Percentiles rank a stretch among this genome's conserved stretches.
These are phyloP conservation scores for Colletotrichum sp. DNA, from an alignment of 2,329 filamentous ascomycete species.

Conservation along the genomic window DNA sequence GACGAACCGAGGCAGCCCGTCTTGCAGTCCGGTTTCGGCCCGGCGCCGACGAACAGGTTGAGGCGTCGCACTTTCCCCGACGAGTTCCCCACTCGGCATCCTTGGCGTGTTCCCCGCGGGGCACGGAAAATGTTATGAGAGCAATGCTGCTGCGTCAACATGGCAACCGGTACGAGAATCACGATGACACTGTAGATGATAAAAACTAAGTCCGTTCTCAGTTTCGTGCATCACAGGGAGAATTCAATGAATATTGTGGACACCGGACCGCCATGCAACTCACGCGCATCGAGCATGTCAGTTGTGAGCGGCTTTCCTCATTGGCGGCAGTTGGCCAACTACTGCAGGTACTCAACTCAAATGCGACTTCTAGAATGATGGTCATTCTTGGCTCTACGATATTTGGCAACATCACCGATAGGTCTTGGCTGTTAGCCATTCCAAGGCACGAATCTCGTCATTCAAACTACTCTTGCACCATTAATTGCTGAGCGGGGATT, in stretches of 20 bases:
- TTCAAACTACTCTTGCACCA: not conserved
- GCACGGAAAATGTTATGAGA: not conserved
- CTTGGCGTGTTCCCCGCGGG: not conserved
- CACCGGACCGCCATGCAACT: not conserved
- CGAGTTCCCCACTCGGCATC: not conserved
- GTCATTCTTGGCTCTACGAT: not conserved
- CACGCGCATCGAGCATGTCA: not conserved
- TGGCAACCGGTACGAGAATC: not conserved
- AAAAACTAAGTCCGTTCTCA: accelerated
- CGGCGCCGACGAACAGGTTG: not conserved
- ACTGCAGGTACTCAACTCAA: not conserved
- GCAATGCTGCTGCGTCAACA: not conserved
- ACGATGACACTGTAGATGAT: not conserved
- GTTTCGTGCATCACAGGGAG: accelerated
- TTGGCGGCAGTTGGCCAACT: not conserved
- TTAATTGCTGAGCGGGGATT: not conserved
- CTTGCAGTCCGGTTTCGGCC: not conserved
- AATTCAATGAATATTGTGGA: not conserved
- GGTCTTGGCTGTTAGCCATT: not conserved
- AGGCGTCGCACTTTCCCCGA: not conserved
- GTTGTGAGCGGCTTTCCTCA: not conserved
- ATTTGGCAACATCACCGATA: not conserved
- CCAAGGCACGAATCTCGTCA: not conserved
- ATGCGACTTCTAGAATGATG: not conserved
- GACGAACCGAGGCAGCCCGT: not conserved